A percentile compares a stretch with the other conserved stretches of the same genome.
phyloP scores from a whole-genome alignment of 169 alveolate species.

The Plasmodium fragile region DNA sequence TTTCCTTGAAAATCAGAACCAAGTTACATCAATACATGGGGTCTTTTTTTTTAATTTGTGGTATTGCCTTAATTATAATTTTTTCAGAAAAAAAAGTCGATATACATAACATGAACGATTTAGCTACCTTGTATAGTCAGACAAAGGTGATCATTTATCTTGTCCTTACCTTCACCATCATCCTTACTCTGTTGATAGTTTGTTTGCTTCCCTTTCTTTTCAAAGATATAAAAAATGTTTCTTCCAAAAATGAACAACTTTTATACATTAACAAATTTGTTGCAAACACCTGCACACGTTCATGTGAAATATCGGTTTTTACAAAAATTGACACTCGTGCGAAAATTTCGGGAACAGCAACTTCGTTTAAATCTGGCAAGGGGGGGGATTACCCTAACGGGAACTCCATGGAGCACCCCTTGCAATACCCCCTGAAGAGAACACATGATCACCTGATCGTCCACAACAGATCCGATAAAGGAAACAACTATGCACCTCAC shows the following conservation, averaged over 20 bases:
- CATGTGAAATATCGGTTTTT: constrained; percentile 7
- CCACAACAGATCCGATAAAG: neutral
- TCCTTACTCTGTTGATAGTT: constrained; percentile 9
- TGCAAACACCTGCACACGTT: neutral
- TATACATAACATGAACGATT: constrained; percentile 33
- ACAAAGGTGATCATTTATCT: constrained; percentile 34
- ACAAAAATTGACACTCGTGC: constrained; percentile 1
- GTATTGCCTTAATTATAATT: constrained; percentile 38
- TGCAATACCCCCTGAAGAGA: neutral
- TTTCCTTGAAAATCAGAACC: constrained; percentile 46
- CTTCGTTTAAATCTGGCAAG: neutral
- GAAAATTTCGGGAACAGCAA: neutral
- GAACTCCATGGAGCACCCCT: neutral
- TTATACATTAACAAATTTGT: constrained; percentile 1
- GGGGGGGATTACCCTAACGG: neutral
- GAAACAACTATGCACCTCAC: neutral
- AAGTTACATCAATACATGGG: constrained; percentile 72
- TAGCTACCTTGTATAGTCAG: constrained; percentile 36
- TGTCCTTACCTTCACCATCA: neutral
- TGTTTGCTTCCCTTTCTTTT: constrained; percentile 37
- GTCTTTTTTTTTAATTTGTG: constrained; percentile 41
- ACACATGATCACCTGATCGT: neutral
- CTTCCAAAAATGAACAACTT: neutral
- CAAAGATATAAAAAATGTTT: neutral
- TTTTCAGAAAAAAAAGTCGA: constrained; percentile 67